phyloP scores from a whole-genome alignment of 192 early-diverging fungal genomes.

The Podochytrium sp. region DNA sequence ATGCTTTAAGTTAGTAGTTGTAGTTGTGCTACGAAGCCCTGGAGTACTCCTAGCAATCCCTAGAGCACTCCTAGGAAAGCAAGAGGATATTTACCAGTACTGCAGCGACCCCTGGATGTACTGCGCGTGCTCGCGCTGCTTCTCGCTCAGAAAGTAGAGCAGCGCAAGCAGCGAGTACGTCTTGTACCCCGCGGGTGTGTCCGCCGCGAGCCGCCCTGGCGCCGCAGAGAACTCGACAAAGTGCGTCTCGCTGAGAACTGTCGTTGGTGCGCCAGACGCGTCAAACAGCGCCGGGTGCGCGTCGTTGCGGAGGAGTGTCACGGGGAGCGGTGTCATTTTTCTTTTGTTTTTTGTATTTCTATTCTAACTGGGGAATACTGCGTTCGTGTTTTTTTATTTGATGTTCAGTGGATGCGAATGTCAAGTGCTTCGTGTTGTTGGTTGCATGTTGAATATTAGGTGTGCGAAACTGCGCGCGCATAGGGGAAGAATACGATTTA shows the following conservation, averaged over 20 bases:
- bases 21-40: background rate
- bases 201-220: background rate
- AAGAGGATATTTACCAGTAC: constrained; percentile 12
- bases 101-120: constrained; percentile 62
- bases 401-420: background rate
- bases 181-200: constrained; percentile 38
- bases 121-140: constrained; percentile 66
- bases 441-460: background rate
- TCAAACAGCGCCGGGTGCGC: background rate
- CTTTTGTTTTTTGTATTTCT: background rate
- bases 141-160: constrained; percentile 70
- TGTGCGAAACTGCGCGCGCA: background rate
- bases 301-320: background rate
- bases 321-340: background rate
- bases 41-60: background rate
- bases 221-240: background rate
- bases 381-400: background rate
- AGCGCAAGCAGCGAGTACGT: constrained; percentile 73
- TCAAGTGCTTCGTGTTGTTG: background rate
- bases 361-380: background rate
- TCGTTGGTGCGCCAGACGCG: background rate
- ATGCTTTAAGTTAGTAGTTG: background rate
- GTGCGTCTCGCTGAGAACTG: background rate
- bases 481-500: background rate
- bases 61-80: constrained; percentile 17